A percentile compares a stretch with the other conserved stretches of the same genome.
Evolutionary conservation across 352 stramenopile genomes (phyloP).

Genomic region (Salisapilia sapeloensis): DNA sequence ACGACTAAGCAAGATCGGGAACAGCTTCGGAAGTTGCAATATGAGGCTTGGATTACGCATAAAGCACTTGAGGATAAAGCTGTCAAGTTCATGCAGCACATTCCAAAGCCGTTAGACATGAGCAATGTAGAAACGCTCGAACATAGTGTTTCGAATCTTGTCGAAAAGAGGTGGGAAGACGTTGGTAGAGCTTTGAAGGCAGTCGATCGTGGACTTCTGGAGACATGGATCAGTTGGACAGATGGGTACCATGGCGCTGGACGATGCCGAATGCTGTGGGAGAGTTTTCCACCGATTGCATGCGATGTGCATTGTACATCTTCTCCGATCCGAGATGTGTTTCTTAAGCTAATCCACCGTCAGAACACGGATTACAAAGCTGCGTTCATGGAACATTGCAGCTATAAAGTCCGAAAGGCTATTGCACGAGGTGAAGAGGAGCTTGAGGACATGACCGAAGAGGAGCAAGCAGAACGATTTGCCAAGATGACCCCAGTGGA

Average conservation of each 20-base stretch:
- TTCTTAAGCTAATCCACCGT: constrained; percentile 84
- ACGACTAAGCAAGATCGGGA: constrained; percentile 59
- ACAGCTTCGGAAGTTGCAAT: constrained; percentile 54
- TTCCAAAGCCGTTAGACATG: constrained; percentile 22
- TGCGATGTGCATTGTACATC: constrained; percentile 83
- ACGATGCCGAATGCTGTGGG: constrained; percentile 65
- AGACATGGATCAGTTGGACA: constrained; percentile 75
- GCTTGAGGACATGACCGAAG: constrained; percentile 36
- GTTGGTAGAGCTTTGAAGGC: constrained; percentile 80
- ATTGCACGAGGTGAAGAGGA: constrained; percentile 36
- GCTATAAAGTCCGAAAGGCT: constrained; percentile 30
- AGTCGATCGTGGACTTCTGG: constrained; percentile 66
- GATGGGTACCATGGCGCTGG: constrained; percentile 28
- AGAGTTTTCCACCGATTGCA: constrained; percentile 63
- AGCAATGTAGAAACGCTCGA: constrained; percentile 4
- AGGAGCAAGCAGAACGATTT: constrained; percentile 42
- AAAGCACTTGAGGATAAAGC: constrained; percentile 71
- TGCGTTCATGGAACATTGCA: constrained; percentile 54
- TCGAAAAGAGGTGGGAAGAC: constrained; percentile 37
- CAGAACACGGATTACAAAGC: constrained; percentile 73
- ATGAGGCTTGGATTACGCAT: constrained; percentile 52
- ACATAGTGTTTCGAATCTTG: constrained; percentile 12
- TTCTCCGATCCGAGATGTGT: constrained; percentile 74
- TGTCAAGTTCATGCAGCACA: constrained; percentile 45
- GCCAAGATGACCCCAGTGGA: constrained; percentile 26